Percentiles rank a stretch among this genome's conserved stretches.
Conservation (phyloP, 169 alveolate species). For the Ichthyophthirius multifiliis region DNA sequence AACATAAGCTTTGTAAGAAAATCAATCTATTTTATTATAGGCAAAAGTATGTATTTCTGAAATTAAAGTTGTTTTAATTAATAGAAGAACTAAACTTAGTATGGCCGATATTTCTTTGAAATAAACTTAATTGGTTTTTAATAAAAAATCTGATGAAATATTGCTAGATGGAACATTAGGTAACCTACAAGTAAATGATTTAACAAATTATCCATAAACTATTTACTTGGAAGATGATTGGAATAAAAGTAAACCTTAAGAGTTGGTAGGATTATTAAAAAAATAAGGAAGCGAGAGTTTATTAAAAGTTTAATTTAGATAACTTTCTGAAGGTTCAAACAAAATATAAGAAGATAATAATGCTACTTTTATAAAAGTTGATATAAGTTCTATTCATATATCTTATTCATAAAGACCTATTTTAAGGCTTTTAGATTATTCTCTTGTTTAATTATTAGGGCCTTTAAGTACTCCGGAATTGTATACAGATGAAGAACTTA, state of each 20-base stretch:
- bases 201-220: slow-evolving; percentile 37
- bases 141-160: slow-evolving; percentile 32
- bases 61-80: slow-evolving; percentile 22
- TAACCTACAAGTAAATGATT: slow-evolving; percentile 26
- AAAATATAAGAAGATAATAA: slow-evolving; percentile 19
- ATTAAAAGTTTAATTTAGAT: slow-evolving; percentile 17
- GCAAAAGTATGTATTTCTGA: not conserved
- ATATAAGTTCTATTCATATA: slow-evolving; percentile 19
- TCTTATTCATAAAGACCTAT: slow-evolving; percentile 25
- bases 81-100: slow-evolving; percentile 31
- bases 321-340: slow-evolving; percentile 22
- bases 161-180: slow-evolving; percentile 35
- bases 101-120: slow-evolving; percentile 19
- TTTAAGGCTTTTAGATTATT: slow-evolving; percentile 30
- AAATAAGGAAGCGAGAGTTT: slow-evolving; percentile 10
- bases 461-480: slow-evolving; percentile 32
- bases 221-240: slow-evolving; percentile 19
- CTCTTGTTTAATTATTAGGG: slow-evolving; percentile 23
- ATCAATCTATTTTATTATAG: not conserved
- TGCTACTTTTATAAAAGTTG: slow-evolving; percentile 20
- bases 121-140: slow-evolving; percentile 17
- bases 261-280: slow-evolving; percentile 20
- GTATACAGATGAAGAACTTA: slow-evolving; percentile 7
- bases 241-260: not conserved
- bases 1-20: not conserved